A percentile compares a stretch with the other conserved stretches of the same genome.
phyloP scores from a whole-genome alignment of 108 stramenopile species.

The Nannochloropsis salina region DNA sequence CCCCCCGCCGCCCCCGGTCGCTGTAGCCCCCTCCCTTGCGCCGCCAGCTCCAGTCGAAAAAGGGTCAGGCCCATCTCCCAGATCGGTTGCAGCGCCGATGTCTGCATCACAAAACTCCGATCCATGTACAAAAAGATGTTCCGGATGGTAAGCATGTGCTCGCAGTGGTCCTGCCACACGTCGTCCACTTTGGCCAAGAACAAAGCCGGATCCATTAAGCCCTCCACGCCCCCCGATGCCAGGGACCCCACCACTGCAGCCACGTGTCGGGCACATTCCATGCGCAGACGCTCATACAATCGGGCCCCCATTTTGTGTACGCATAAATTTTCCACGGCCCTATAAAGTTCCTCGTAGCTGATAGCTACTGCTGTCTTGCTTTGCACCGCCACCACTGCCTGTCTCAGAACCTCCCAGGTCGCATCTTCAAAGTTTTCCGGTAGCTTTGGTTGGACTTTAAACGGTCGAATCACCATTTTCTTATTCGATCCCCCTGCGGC shows the following conservation, averaged over 20 bases:
- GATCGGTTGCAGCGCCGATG: constrained; percentile 36
- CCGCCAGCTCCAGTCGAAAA: constrained; percentile 40
- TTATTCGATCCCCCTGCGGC: background rate
- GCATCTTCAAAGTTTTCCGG: constrained; percentile 53
- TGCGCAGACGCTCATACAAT: constrained; percentile 55
- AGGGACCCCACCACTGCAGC: constrained; percentile 28
- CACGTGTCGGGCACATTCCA: constrained; percentile 44
- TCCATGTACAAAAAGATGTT: constrained; percentile 74
- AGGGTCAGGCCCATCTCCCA: constrained; percentile 56
- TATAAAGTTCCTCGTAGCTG: constrained; percentile 60
- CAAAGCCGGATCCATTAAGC: constrained; percentile 35
- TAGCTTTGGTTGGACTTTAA: constrained; percentile 57
- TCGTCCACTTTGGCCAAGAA: constrained; percentile 53
- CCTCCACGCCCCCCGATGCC: background rate
- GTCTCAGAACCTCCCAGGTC: constrained; percentile 54
- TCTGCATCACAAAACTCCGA: constrained; percentile 57
- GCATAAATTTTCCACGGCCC: constrained; percentile 60
- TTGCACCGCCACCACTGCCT: constrained; percentile 53
- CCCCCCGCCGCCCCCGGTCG: background rate
- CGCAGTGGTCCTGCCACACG: constrained; percentile 57
- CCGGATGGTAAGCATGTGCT: constrained; percentile 62
- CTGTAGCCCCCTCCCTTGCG: background rate
- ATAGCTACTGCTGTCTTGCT: constrained; percentile 44
- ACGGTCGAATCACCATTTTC: constrained; percentile 57
- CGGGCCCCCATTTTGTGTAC: constrained; percentile 55